Evolutionary conservation across 2,329 filamentous ascomycete genomes (phyloP).

Genomic region (Aspergillus neoniger): DNA sequence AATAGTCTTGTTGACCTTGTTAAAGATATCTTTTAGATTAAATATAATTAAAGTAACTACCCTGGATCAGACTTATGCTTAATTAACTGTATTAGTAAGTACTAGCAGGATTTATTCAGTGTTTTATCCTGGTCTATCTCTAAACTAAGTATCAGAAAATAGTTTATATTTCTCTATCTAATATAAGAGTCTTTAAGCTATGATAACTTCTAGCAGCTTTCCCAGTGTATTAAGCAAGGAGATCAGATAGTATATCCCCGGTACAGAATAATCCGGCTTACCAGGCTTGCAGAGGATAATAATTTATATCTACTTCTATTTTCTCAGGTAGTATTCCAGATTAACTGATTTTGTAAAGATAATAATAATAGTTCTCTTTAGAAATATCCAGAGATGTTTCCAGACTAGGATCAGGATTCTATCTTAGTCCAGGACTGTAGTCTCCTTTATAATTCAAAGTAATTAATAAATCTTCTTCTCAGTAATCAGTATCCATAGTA

Average conservation of each 20-base stretch:
- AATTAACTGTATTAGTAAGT: slow-evolving; percentile 21
- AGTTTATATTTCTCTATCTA: slow-evolving; percentile 22
- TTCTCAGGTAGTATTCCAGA: slow-evolving; percentile 20
- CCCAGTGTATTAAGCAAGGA: slow-evolving; percentile 28
- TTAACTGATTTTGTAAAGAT: slow-evolving; percentile 20
- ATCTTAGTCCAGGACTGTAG: neutral
- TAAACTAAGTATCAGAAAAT: slow-evolving; percentile 26
- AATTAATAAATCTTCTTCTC: too few relatives aligned
- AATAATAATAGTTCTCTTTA: slow-evolving; percentile 6
- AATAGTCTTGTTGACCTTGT: slow-evolving; percentile 19
- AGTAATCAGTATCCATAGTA: too few relatives aligned
- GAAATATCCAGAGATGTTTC: slow-evolving; percentile 14
- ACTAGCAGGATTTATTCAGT: slow-evolving; percentile 27
- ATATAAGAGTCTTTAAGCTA: slow-evolving; percentile 20
- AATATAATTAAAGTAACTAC: slow-evolving; percentile 23
- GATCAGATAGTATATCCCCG: slow-evolving; percentile 29
- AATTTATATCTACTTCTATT: slow-evolving; percentile 22
- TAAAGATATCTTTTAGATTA: slow-evolving; percentile 24
- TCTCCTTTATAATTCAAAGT: too few relatives aligned
- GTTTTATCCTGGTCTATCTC: slow-evolving; percentile 20
- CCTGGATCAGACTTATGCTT: slow-evolving; percentile 16
- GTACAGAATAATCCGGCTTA: slow-evolving; percentile 28
- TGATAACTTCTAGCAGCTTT: slow-evolving; percentile 24
- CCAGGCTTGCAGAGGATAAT: slow-evolving; percentile 27
- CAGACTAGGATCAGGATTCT: slow-evolving; percentile 11